phyloP scores from a whole-genome alignment of 805 yeast species.

The Candida vartiovaarae region DNA sequence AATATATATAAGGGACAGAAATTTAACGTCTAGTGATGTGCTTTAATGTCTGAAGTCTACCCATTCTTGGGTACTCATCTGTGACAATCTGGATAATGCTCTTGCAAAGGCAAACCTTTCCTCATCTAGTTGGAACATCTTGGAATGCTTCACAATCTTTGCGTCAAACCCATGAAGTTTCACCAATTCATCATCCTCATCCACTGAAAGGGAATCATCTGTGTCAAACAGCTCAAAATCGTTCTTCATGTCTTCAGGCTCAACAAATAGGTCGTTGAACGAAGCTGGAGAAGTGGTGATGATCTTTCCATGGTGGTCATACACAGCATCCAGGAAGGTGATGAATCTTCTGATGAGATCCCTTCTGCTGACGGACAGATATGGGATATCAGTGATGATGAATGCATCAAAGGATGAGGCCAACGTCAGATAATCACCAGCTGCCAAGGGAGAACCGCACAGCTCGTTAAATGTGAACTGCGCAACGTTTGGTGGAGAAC shows the following conservation, averaged over 20 bases:
- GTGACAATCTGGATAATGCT: conserved; percentile 83
- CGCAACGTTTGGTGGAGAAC: conserved; percentile 77
- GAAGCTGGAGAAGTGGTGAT: conserved; percentile 88
- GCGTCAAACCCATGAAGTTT: conserved; percentile 72
- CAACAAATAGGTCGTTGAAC: conserved; percentile 79
- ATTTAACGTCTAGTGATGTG: background rate
- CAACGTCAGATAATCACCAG: conserved; percentile 87
- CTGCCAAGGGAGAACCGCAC: conserved; percentile 83
- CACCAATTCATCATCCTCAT: conserved; percentile 53
- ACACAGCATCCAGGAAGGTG: conserved; percentile 92
- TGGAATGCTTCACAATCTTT: conserved; percentile 62
- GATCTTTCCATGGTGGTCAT: conserved; percentile 80
- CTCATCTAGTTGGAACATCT: conserved; percentile 83
- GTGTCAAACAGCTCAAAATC: conserved; percentile 25
- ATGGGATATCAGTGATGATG: conserved; percentile 91
- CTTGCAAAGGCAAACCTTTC: conserved; percentile 96
- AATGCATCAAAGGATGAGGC: conserved; percentile 72
- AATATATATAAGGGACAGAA: background rate
- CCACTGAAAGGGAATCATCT: conserved; percentile 26
- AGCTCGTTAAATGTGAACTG: conserved; percentile 81
- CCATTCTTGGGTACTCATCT: conserved; percentile 94
- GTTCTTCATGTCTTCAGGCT: conserved; percentile 50
- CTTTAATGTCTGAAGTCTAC: conserved; percentile 34
- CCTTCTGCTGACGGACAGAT: conserved; percentile 65
- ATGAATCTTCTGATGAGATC: conserved; percentile 88